phyloP scores from a whole-genome alignment of 164 flowering plant species.

The Stephania japonica region DNA sequence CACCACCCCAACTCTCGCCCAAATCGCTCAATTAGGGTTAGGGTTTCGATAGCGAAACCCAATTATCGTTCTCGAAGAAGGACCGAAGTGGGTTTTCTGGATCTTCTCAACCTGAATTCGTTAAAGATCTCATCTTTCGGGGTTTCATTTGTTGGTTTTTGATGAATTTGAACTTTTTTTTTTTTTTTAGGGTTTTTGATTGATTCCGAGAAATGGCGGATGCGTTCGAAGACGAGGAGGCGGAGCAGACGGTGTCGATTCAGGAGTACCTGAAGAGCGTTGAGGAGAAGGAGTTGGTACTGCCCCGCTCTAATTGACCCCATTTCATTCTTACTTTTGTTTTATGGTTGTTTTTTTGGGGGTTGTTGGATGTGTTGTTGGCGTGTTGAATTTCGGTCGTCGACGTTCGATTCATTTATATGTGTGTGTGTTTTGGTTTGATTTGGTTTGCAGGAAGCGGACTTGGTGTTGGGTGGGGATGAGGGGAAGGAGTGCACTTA shows the following conservation, averaged over 20 bases:
- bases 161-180: too few relatives aligned
- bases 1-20: too few relatives aligned
- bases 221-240: slow-evolving; percentile 50
- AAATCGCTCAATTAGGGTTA: too few relatives aligned
- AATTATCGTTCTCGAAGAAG: too few relatives aligned
- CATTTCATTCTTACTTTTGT: not conserved
- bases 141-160: too few relatives aligned
- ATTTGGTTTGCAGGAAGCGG: slow-evolving; percentile 59
- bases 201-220: slow-evolving; percentile 39
- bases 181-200: too few relatives aligned
- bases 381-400: not conserved
- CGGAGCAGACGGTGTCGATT: slow-evolving; percentile 53
- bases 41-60: too few relatives aligned
- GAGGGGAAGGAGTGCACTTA: slow-evolving; percentile 96
- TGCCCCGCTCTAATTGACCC: not conserved
- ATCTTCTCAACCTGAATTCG: too few relatives aligned
- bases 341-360: not conserved
- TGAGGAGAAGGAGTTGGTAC: slow-evolving; percentile 71
- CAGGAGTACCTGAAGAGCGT: slow-evolving; percentile 56
- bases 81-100: too few relatives aligned
- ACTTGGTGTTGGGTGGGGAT: slow-evolving; percentile 97
- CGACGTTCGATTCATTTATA: not conserved
- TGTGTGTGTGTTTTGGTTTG: too few relatives aligned
- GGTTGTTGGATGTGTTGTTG: slow-evolving; percentile 1
- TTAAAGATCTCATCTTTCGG: too few relatives aligned